Conservation (phyloP, 768 basidiomycete genomes). For the Tulasnella calospora region DNA sequence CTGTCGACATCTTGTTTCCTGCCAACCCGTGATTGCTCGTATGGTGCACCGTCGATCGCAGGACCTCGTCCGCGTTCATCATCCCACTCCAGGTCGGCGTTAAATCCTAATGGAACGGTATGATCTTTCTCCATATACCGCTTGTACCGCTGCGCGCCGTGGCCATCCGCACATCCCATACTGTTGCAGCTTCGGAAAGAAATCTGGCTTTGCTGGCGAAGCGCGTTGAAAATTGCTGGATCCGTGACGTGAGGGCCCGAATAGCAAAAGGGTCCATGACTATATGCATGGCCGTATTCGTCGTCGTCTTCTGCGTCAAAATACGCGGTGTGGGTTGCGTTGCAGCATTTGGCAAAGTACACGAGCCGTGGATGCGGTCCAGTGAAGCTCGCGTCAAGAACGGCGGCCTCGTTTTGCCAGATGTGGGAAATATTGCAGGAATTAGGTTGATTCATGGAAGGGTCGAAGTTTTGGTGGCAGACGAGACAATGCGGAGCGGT, state of each 20-base stretch:
- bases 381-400: neutral
- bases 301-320: neutral
- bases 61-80: neutral
- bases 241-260: neutral
- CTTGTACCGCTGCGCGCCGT: neutral
- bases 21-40: neutral
- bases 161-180: neutral
- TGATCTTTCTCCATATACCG: neutral
- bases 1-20: neutral
- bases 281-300: neutral
- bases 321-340: neutral
- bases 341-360: slow-evolving; percentile 10
- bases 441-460: neutral
- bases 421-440: neutral
- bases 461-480: slow-evolving; percentile 8
- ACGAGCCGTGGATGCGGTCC: neutral
- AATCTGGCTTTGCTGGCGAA: neutral
- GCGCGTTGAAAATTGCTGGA: neutral
- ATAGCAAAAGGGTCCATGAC: neutral
- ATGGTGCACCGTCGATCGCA: neutral
- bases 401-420: neutral
- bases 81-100: neutral
- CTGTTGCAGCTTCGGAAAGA: neutral
- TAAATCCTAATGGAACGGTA: neutral
- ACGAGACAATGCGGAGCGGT: neutral